phyloP scores from a whole-genome alignment of 352 stramenopile species.

The Pythium plurisporium region DNA sequence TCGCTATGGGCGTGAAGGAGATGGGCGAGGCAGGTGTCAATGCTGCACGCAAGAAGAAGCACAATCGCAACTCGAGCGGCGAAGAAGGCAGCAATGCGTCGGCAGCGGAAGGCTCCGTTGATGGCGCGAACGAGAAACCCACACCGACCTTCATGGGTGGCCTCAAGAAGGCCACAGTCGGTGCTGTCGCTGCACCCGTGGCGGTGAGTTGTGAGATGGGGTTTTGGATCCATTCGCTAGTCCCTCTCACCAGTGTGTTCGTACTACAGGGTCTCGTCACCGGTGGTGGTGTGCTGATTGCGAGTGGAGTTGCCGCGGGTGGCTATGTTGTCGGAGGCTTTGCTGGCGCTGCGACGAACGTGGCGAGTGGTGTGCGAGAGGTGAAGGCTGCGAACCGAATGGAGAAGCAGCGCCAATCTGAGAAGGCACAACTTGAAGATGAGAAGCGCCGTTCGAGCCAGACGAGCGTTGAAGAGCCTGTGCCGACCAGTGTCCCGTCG shows the following conservation, averaged over 20 bases:
- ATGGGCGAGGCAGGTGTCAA: constrained; percentile 85
- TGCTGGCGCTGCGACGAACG: constrained; percentile 74
- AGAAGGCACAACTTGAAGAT: constrained; percentile 10
- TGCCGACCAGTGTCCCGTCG: not conserved
- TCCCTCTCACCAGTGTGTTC: no score
- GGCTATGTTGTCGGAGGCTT: constrained; percentile 80
- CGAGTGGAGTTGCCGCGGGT: constrained; percentile 69
- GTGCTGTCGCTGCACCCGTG: constrained; percentile 71
- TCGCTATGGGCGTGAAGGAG: constrained; percentile 81
- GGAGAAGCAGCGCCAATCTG: constrained; percentile 36
- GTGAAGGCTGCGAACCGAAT: constrained; percentile 77
- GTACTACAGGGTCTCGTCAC: constrained; percentile 59
- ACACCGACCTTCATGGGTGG: constrained; percentile 77
- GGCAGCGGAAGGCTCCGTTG: constrained; percentile 10
- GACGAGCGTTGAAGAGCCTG: not conserved
- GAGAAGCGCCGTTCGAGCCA: constrained; percentile 15
- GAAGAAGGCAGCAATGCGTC: constrained; percentile 34
- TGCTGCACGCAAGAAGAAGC: constrained; percentile 55
- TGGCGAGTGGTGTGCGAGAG: constrained; percentile 75
- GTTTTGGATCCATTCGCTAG: no score
- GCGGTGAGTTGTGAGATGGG: constrained; percentile 61
- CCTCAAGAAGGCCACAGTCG: constrained; percentile 83
- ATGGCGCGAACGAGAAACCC: constrained; percentile 57
- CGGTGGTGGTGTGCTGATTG: constrained; percentile 65
- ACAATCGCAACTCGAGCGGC: constrained; percentile 13